Conservation (phyloP, 1,139 yeast species). For the Pichia sp. region DNA sequence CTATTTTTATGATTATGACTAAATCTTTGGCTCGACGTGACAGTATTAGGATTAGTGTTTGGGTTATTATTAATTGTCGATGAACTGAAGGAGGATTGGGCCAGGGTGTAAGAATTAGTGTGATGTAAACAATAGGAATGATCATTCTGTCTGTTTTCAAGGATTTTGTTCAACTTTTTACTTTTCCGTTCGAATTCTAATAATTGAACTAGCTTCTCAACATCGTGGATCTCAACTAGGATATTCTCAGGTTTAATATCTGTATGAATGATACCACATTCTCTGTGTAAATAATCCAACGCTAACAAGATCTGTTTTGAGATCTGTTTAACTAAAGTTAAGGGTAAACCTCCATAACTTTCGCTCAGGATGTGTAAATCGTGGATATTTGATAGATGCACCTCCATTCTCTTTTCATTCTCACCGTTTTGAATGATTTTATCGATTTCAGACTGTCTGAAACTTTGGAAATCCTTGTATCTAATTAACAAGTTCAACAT, state of each 20-base stretch:
- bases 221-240: conserved; percentile 70
- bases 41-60: not conserved
- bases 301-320: conserved; percentile 68
- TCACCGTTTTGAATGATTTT: conserved; percentile 4
- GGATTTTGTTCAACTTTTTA: conserved; percentile 26
- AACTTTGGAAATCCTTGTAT: conserved; percentile 41
- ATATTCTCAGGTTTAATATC: conserved; percentile 81
- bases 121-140: conserved; percentile 10
- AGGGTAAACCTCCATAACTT: conserved; percentile 67
- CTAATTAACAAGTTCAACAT: conserved; percentile 62
- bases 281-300: conserved; percentile 67
- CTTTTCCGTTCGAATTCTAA: conserved; percentile 47
- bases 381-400: conserved; percentile 22
- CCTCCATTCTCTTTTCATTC: conserved; percentile 11
- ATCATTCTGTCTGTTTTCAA: conserved; percentile 34
- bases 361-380: conserved; percentile 34
- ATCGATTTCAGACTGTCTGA: conserved; percentile 28
- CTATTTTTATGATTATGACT: not conserved
- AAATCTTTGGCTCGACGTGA: conserved; percentile 3
- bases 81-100: not conserved
- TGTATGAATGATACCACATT: conserved; percentile 77
- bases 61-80: not conserved
- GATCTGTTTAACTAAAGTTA: conserved; percentile 69
- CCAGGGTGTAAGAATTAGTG: conserved; percentile 4
- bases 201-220: conserved; percentile 58